These are phyloP conservation scores for Globisporangium nagaii DNA, from an alignment of 352 stramenopile genomes.

Conservation along the genomic window DNA sequence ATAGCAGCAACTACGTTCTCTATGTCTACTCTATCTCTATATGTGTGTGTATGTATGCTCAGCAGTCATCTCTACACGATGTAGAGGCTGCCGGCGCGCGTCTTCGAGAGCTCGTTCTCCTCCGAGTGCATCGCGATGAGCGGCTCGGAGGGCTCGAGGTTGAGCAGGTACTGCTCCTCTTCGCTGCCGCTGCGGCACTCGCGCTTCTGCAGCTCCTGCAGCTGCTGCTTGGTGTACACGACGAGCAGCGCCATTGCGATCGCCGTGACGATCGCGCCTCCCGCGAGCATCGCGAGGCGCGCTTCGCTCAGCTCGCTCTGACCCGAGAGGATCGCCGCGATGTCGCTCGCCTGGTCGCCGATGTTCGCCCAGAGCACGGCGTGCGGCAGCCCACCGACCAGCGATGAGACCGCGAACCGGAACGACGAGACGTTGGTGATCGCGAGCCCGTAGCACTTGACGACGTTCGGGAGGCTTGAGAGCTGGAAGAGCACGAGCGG, in stretches of 20 bases:
- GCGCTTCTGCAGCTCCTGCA: constrained; percentile 54
- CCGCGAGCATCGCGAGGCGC: constrained; percentile 39
- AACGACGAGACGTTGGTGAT: constrained; percentile 57
- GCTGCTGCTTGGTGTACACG: constrained; percentile 59
- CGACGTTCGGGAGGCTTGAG: constrained; percentile 73
- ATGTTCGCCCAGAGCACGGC: constrained; percentile 70
- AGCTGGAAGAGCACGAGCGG: constrained; percentile 72
- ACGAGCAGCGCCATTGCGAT: constrained; percentile 53
- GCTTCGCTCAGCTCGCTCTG: constrained; percentile 37
- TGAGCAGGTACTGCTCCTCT: constrained; percentile 21
- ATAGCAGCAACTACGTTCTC: too few relatives aligned
- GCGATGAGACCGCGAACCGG: constrained; percentile 54
- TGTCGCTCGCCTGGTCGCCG: constrained; percentile 59
- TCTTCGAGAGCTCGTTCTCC: constrained; percentile 13
- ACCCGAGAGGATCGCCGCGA: constrained; percentile 49
- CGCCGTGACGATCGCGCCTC: constrained; percentile 34
- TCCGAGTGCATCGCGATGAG: constrained; percentile 8
- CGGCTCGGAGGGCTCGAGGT: constrained; percentile 6
- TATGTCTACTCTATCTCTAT: neutral
- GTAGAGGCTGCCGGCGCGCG: constrained; percentile 18
- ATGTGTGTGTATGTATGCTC: constrained; percentile 9
- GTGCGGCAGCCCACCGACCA: constrained; percentile 49
- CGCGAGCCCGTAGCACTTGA: constrained; percentile 75
- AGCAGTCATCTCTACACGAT: too few relatives aligned
- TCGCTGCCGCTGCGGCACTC: constrained; percentile 51